These are phyloP conservation scores for Mycena galopus DNA, from an alignment of 768 basidiomycete species.

Conservation along the genomic window DNA sequence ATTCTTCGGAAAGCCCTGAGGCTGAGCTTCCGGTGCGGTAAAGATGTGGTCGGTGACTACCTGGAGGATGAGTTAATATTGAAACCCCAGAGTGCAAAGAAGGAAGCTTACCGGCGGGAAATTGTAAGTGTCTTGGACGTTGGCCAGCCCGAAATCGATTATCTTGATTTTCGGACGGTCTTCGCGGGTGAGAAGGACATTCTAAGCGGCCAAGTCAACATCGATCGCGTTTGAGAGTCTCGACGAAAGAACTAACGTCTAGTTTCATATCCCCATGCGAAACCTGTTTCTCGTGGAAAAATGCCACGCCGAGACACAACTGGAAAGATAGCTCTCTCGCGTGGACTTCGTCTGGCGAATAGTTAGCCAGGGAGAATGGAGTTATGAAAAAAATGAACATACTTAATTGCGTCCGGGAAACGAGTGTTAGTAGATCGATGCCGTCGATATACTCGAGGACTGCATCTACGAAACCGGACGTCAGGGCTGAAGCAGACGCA, in stretches of 20 bases:
- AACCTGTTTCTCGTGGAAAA: constrained; percentile 52
- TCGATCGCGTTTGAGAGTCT: background rate
- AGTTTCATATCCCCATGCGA: constrained; percentile 83
- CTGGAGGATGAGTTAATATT: background rate
- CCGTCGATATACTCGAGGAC: constrained; percentile 29
- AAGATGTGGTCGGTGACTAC: background rate
- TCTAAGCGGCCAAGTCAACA: constrained; percentile 45
- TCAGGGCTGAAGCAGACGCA: constrained; percentile 19
- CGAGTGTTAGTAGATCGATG: background rate
- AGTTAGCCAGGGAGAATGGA: background rate
- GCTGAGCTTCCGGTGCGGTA: constrained; percentile 15
- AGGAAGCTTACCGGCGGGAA: background rate
- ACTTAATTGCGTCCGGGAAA: background rate
- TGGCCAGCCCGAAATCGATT: constrained; percentile 75
- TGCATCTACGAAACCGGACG: constrained; percentile 4
- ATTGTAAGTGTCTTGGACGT: constrained; percentile 55
- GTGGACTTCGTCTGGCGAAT: constrained; percentile 51
- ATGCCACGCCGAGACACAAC: constrained; percentile 67
- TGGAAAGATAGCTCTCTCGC: constrained; percentile 65
- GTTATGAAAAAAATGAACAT: background rate
- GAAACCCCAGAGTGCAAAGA: background rate
- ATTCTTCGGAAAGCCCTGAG: background rate
- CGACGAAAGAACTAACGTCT: constrained; percentile 39
- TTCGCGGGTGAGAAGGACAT: constrained; percentile 62
- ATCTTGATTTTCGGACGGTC: constrained; percentile 62